A percentile compares a stretch with the other conserved stretches of the same genome.
These are phyloP conservation scores for Rhododendron molle DNA, from an alignment of 148 eudicot species.

Conservation along the genomic window DNA sequence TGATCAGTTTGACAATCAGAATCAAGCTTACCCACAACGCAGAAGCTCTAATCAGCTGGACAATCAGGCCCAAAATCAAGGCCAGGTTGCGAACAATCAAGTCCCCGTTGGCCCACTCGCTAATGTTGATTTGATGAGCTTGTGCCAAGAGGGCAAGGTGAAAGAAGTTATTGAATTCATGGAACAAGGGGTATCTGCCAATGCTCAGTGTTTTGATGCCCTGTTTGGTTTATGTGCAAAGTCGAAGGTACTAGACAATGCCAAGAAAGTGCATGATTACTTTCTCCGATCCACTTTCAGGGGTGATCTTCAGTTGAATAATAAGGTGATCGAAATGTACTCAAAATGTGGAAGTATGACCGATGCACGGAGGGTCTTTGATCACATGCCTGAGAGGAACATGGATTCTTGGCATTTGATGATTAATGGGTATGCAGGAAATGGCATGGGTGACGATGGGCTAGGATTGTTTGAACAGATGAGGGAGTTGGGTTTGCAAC, in stretches of 20 bases:
- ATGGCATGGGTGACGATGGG: slow-evolving; percentile 55
- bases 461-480: slow-evolving; percentile 44
- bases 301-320: slow-evolving; percentile 44
- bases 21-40: slow-evolving; percentile 5
- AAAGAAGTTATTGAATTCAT: slow-evolving; percentile 63
- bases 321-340: slow-evolving; percentile 53
- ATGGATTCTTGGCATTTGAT: slow-evolving; percentile 62
- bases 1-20: slow-evolving; percentile 13
- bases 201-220: slow-evolving; percentile 49
- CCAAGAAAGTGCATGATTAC: slow-evolving; percentile 46
- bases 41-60: slow-evolving; percentile 19
- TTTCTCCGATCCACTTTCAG: slow-evolving; percentile 42
- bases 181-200: slow-evolving; percentile 53
- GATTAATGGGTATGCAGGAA: slow-evolving; percentile 51
- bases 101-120: slow-evolving; percentile 17
- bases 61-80: slow-evolving; percentile 28
- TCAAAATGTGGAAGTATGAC: slow-evolving; percentile 50
- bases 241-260: slow-evolving; percentile 32
- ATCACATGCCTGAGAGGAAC: slow-evolving; percentile 56
- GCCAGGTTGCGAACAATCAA: slow-evolving; percentile 14
- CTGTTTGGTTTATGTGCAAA: slow-evolving; percentile 62
- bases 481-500: slow-evolving; percentile 50
- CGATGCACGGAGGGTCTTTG: slow-evolving; percentile 59
- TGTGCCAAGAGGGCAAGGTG: slow-evolving; percentile 68
- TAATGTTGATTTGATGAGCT: slow-evolving; percentile 46